Base-by-base conservation (phyloP, 1,284 basidiomycete species). In the Trichosporon sp. region DNA sequence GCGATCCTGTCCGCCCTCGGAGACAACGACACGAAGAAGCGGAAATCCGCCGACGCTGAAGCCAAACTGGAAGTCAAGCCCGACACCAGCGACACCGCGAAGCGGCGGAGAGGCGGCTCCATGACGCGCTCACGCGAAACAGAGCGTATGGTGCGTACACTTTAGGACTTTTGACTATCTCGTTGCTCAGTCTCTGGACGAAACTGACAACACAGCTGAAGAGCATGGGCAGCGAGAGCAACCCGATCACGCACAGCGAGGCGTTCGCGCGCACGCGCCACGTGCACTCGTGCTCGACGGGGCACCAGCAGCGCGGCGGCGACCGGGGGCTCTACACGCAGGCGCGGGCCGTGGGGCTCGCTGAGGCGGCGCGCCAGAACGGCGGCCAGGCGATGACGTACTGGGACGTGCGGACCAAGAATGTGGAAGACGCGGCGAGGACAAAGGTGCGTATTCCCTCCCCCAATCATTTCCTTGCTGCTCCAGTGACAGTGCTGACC, bases 231-330 rank as follows among this genome's bases (percentile, higher is more conserved):
- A 76, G 75, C 42, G 58, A 71, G 7, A 56, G 63, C 15, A 82
- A 82, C 69, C 80, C 80, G 7, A 78, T 82, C 32, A 81, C 80
- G 1, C 79, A 82, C 68, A 79, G 78, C 9, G 77, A 80, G 63
- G 68, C 77, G 25, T 80, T 78, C 62, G 13, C 47, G 47, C 76
- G 79, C 51, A 79, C 80, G 1, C 76, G 78, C 25, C 79, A 81
- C 66, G 77, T 82, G 44, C 76, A 80, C 18, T 82, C 81, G 1
- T 74, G 74, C 47, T 74, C 80, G 2, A 81, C 78, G 2, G 81
- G 81, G 0, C 81, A 82, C 70, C 81, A 82, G 68, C 76, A 77
- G 64, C 77, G 76, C 2, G 79, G 79, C 64, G 72, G 75, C 18
- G 78, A 77, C 53, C 75, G 80, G 9, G 79, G 79, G 1, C 75